A percentile compares a stretch with the other conserved stretches of the same genome.
Conservation (phyloP, 2,329 filamentous ascomycete genomes). For the Alternaria arborescens region DNA sequence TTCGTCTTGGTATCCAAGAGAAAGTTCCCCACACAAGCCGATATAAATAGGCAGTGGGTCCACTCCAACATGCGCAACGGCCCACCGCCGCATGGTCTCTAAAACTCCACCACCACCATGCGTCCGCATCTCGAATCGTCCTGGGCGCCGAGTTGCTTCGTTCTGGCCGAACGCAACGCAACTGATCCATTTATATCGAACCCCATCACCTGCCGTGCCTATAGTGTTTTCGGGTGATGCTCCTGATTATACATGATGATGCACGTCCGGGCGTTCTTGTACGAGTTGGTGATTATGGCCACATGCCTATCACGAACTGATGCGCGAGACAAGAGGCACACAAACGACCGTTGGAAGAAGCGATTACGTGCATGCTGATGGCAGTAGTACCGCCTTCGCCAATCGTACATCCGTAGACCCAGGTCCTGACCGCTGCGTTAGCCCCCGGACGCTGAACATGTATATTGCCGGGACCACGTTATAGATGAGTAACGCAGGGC, state of each 20-base stretch:
- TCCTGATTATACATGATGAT: slow-evolving; percentile 11
- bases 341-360: neutral
- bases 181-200: slow-evolving; percentile 6
- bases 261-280: neutral
- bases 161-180: slow-evolving; percentile 1
- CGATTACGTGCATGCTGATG: slow-evolving; percentile 14
- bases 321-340: slow-evolving; percentile 7
- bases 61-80: slow-evolving; percentile 5
- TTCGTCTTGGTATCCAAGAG: neutral
- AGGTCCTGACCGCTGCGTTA: slow-evolving; percentile 3
- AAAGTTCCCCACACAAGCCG: slow-evolving; percentile 6
- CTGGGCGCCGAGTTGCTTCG: neutral
- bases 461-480: neutral
- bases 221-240: neutral
- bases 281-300: neutral
- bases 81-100: slow-evolving; percentile 4
- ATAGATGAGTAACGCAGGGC: slow-evolving; percentile 1
- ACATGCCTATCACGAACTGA: neutral
- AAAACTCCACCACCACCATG: neutral
- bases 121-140: neutral
- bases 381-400: slow-evolving; percentile 6
- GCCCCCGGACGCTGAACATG: neutral
- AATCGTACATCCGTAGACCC: slow-evolving; percentile 9
- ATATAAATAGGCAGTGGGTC: slow-evolving; percentile 17
- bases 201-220: neutral